Percentiles rank a stretch among this genome's conserved stretches.
These are phyloP conservation scores for Cercospora citrullina DNA, from an alignment of 2,329 filamentous ascomycete species.

Conservation along the genomic window DNA sequence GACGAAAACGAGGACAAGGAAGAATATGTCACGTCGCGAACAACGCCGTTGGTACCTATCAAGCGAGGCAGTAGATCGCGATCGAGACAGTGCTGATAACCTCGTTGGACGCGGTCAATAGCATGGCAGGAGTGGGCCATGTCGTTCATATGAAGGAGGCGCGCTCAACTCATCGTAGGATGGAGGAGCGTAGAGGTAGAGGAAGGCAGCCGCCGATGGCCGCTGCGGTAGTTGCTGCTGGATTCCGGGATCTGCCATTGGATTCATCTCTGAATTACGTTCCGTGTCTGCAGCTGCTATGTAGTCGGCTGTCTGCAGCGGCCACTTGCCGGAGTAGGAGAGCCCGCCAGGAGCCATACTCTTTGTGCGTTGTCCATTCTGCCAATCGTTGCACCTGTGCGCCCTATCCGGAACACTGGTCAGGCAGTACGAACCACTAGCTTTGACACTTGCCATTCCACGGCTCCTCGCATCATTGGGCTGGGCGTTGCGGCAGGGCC, in stretches of 20 bases:
- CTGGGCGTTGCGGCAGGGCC: constrained; percentile 9
- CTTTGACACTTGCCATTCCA: not conserved
- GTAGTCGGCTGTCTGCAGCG: not conserved
- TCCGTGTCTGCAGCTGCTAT: not conserved
- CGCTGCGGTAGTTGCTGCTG: not conserved
- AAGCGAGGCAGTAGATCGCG: not conserved
- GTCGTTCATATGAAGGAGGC: constrained; percentile 10
- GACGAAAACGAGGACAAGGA: not conserved
- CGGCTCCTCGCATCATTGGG: not conserved
- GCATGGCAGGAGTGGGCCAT: constrained; percentile 1
- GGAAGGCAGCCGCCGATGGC: constrained; percentile 5
- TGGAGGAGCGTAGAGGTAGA: constrained; percentile 11
- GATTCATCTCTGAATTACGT: not conserved
- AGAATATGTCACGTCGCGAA: not conserved
- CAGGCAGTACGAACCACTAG: not conserved
- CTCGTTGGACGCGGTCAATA: not conserved
- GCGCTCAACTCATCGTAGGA: constrained; percentile 2
- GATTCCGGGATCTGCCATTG: not conserved
- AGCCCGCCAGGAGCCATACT: not conserved
- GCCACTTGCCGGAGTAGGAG: not conserved
- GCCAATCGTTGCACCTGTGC: not conserved
- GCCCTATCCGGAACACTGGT: not conserved
- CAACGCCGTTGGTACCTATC: not conserved
- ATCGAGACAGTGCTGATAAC: not conserved
- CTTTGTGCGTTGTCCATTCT: not conserved